Base-by-base conservation (phyloP, 371 early-diverging fungal genomes). In the Quaeritorhiza haematococci region DNA sequence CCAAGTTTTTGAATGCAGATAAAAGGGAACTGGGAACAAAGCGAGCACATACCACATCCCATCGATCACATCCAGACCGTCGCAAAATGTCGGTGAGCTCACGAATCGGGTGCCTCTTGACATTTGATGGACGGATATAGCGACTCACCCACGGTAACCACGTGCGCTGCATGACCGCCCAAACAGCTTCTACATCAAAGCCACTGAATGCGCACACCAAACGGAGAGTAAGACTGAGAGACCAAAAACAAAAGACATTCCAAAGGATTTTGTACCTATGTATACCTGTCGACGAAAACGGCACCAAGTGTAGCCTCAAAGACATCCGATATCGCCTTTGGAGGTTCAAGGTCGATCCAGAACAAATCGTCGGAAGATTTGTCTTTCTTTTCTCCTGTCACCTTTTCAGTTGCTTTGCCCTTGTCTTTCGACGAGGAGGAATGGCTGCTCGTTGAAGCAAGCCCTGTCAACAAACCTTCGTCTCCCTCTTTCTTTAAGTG, bases 291-390 rank as follows among this genome's bases (percentile, higher is more conserved):
- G 0, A 94, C 78, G 66, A 87, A 91, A 2, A 91, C 75, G 3
- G 97, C 96, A 2, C 97, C 97, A 2, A 94, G 44, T 56, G 90
- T 76, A 55, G 91, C 84, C 74, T 96, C 97, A 13, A 90, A 79
- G 0, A 94, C 70, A 75, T 96, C 96, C 2, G 89, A 87, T 35
- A 91, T 64, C 0, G 88, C 86, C 59, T 96, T 96, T 23, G 97
- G 97, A 5, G 91, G 80, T 17, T 72, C 76, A 10, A 47, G n/a
- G n/a, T 38, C 38, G 10, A 13, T n/a, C 38, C 47, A 38, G 33
- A 17, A 17, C 7, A 8, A 32, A 6, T 21, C 32, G 6, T 28
- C 24, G 33, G 32, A 8, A 87, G 57, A 24, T 84, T 73, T 23
- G 65, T 64, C 91, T 90, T 90, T 53, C 83, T 86, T 56, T 90